A percentile compares a stretch with the other conserved stretches of the same genome.
Conservation (phyloP, 768 basidiomycete species). For the Pulveroboletus sp. region DNA sequence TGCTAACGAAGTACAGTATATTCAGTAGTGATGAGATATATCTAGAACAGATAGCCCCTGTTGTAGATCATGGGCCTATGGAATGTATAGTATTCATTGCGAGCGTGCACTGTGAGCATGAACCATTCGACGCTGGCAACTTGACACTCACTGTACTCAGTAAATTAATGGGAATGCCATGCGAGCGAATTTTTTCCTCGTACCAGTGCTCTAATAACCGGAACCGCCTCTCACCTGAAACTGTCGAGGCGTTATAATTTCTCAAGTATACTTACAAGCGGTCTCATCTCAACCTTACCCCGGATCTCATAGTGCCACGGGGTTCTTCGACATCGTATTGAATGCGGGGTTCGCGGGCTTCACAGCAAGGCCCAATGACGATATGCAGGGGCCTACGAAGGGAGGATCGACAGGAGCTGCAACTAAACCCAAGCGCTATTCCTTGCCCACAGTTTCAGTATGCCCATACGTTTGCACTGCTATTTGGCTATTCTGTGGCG, state of each 20-base stretch:
- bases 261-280: constrained; percentile 30
- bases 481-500: constrained; percentile 18
- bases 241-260: constrained; percentile 19
- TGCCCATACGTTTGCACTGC: constrained; percentile 16
- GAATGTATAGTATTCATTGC: too few relatives aligned
- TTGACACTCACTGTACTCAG: too few relatives aligned
- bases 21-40: too few relatives aligned
- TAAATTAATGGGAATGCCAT: too few relatives aligned
- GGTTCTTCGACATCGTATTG: background rate
- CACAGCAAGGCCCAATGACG: constrained; percentile 13
- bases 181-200: constrained; percentile 25
- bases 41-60: too few relatives aligned
- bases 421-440: constrained; percentile 19
- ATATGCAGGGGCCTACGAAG: constrained; percentile 26
- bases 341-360: constrained; percentile 4
- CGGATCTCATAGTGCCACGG: background rate
- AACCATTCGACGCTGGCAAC: too few relatives aligned
- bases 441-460: constrained; percentile 23
- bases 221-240: background rate
- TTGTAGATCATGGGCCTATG: too few relatives aligned
- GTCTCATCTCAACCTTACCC: background rate
- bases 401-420: constrained; percentile 28
- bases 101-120: too few relatives aligned
- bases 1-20: too few relatives aligned
- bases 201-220: background rate